phyloP scores from a whole-genome alignment of 2,329 filamentous ascomycete genomes.

The Chaetomiaceae sp. region DNA sequence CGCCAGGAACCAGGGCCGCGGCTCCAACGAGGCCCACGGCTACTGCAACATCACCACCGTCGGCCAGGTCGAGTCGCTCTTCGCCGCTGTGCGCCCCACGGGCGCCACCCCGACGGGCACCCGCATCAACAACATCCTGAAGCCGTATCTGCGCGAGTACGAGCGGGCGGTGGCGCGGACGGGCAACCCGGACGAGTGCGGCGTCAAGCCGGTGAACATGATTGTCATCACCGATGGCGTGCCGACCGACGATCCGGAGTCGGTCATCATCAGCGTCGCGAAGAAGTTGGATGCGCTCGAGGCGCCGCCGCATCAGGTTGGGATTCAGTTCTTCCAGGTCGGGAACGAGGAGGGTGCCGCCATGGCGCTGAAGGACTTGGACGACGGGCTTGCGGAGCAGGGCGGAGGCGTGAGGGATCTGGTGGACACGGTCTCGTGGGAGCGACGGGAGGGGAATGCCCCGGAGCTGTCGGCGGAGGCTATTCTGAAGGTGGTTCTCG shows the following conservation, averaged over 20 bases:
- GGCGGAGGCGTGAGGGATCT: conserved; percentile 69
- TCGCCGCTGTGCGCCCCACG: conserved; percentile 59
- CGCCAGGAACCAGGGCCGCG: conserved; percentile 33
- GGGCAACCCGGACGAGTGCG: conserved; percentile 38
- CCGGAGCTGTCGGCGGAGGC: conserved; percentile 58
- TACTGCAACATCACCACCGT: conserved; percentile 62
- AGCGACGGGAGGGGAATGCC: conserved; percentile 37
- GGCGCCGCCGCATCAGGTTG: conserved; percentile 76
- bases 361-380: conserved; percentile 64
- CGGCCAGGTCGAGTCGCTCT: conserved; percentile 61
- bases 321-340: conserved; percentile 95
- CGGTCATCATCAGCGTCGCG: conserved; percentile 62
- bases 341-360: conserved; percentile 66
- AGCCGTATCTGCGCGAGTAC: conserved; percentile 62
- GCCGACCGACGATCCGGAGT: conserved; percentile 74
- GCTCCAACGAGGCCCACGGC: conserved; percentile 40
- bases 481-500: conserved; percentile 79
- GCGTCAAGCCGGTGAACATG: conserved; percentile 59
- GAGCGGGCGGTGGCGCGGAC: conserved; percentile 34
- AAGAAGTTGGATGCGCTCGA: conserved; percentile 64
- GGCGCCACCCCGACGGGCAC: conserved; percentile 71
- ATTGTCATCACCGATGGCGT: conserved; percentile 90
- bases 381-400: conserved; percentile 62
- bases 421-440: conserved; percentile 83
- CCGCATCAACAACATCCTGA: conserved; percentile 66